These are phyloP conservation scores for Phytopythium kandeliae DNA, from an alignment of 352 stramenopile species.

Conservation along the genomic window DNA sequence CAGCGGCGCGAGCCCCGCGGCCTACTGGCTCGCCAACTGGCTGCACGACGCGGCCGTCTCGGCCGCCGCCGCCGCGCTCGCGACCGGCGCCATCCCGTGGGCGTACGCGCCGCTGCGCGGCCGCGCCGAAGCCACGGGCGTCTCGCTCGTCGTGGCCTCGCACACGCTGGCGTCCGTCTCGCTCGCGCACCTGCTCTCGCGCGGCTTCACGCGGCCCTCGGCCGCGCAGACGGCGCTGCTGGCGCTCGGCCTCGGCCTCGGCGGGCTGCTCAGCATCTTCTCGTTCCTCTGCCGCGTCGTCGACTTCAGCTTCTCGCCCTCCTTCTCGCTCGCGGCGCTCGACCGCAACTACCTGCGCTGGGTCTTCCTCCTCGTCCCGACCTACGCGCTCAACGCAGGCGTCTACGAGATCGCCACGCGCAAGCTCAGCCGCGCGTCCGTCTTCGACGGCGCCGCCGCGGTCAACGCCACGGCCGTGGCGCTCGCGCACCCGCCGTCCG, in stretches of 20 bases:
- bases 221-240: conserved; percentile 61
- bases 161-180: conserved; percentile 48
- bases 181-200: conserved; percentile 57
- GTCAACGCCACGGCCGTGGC: conserved; percentile 3
- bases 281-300: conserved; percentile 73
- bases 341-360: conserved; percentile 68
- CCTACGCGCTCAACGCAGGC: conserved; percentile 62
- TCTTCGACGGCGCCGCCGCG: conserved; percentile 25
- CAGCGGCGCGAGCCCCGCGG: conserved; percentile 37
- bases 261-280: conserved; percentile 65
- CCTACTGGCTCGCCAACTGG: conserved; percentile 60
- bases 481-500: conserved; percentile 24
- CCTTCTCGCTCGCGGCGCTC: conserved; percentile 49
- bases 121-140: conserved; percentile 28
- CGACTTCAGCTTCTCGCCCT: conserved; percentile 30
- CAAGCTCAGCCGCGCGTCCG: conserved; percentile 49
- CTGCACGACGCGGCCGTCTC: conserved; percentile 48
- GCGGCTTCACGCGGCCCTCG: conserved; percentile 55
- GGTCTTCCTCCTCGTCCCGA: conserved; percentile 67
- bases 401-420: conserved; percentile 68
- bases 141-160: conserved; percentile 30
- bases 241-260: conserved; percentile 50
- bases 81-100: conserved; percentile 31
- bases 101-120: conserved; percentile 26
- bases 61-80: conserved; percentile 28